Base-by-base conservation (phyloP, 345 rosid species). In the Viola odorata region DNA sequence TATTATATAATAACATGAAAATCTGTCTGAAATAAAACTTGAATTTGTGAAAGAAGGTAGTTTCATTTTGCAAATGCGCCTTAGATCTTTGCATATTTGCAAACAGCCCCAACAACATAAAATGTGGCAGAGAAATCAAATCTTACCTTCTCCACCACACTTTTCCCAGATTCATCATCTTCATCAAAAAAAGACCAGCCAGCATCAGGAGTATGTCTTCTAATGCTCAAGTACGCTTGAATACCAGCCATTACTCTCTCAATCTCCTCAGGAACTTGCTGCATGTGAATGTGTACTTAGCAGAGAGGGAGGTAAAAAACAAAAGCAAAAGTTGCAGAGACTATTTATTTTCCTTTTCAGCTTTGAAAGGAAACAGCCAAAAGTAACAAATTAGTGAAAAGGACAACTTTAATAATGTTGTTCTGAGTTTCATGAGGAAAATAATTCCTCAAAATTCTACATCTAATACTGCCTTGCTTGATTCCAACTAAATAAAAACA, bases 181-280 rank as follows among this genome's bases (percentile, higher is more conserved):
- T 83, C 81, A 72, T 80, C 86, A 45, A 95, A 88, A 79, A 82
- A 79, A 44, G 80, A 84, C 56, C 91, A 68, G 32, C 95, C 89
- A 58, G 73, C 73, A 16, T 90, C 84, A 32, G 88, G 77, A 61
- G 78, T 78, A 67, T 79, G 86, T 78, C 75, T 86, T 58, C 96
- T 80, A 56, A 95, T 91, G 85, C 96, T 95, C 83, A 95, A 68
- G 74, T 95, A 95, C 55, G 97, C 96, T 83, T 91, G 83, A 62
- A 86, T 68, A 55, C 97, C 97, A 72, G 65, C 92, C 91, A 95
- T 69, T 58, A 95, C 88, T 57, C 97, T 84, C 64, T 91, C 99
- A 71, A 91, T 82, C 78, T 91, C 99, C 61, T 95, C 97, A 3
- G 97, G 96, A 62, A 82, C 92, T 95, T 95, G 99, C 97, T 95